Base-by-base conservation (phyloP, 148 eudicot species). In the Vaccinium corymbosum region DNA sequence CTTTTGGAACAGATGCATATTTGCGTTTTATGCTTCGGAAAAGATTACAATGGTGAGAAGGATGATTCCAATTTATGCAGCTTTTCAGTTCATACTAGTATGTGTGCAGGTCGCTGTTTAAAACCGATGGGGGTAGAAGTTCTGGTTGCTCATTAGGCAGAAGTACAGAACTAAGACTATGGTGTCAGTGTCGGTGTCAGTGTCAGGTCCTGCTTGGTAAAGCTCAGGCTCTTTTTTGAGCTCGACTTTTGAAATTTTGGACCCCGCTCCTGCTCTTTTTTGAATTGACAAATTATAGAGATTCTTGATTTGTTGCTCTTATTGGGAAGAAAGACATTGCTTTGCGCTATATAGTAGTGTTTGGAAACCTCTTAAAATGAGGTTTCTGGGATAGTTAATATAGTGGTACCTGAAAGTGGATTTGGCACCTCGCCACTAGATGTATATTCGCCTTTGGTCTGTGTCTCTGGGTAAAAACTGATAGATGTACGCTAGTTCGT, bases 1-100 rank as follows among this genome's bases (percentile, higher is more conserved):
- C 97, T 27, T 92, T 76, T 82, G 95, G 95, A 77, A 94, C 94
- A 50, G 95, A 94, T 89, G 92, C 94, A 52, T 90, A 90, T 86
- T 83, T 92, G 81, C 93, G 94, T 46, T 92, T 86, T 84, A 90
- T 92, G 94, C 97, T 94, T 7, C 92, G 94, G 19, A 88, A 91
- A 80, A 92, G 90, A 81, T 91, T 94, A 61, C 86, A 83, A 82
- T 50, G 85, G 95, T 93, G 75, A 92, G 90, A 27, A 27, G 29
- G 13, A 15, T 84, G 12, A 55, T 82, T 38, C 76, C 48, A 46
- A 12, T 83, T 38, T 22, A 46, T 22, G 68, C 51, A 22, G 75
- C 56, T 49, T 66, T 25, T 12, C 53, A 35, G 46, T 64, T 61
- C 72, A 14, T 59, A 61, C 12, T 48, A 50, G 25, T 48, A 4